Conservation (phyloP, 768 basidiomycete species). For the Gloeopeniophorella convolvens region DNA sequence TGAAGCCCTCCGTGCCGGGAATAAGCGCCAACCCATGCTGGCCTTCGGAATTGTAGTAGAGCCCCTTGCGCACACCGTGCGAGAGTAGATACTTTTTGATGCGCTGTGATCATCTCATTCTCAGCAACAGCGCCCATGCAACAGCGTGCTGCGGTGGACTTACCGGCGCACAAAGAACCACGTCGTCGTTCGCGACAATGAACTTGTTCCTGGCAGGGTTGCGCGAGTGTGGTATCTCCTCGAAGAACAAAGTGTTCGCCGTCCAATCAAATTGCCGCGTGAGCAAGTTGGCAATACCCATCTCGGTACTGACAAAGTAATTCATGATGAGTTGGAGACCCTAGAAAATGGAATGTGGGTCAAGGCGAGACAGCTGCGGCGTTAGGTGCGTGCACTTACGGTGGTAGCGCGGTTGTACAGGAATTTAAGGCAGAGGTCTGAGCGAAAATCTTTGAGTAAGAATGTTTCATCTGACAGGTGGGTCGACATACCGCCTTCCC, state of each 20-base stretch:
- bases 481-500: conserved; percentile 75
- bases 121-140: not conserved
- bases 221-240: conserved; percentile 77
- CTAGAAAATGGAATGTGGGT: conserved; percentile 31
- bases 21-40: conserved; percentile 58
- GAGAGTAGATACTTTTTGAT: conserved; percentile 68
- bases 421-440: conserved; percentile 90
- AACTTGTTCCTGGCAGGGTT: conserved; percentile 63
- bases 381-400: conserved; percentile 34
- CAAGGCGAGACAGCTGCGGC: conserved; percentile 1
- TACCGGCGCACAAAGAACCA: conserved; percentile 70
- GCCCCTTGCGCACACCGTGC: conserved; percentile 63
- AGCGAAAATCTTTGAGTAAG: not conserved
- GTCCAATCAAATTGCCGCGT: conserved; percentile 83
- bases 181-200: conserved; percentile 78
- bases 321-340: conserved; percentile 74
- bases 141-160: conserved; percentile 14
- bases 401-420: conserved; percentile 64
- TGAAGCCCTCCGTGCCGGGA: conserved; percentile 44
- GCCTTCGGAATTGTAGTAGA: conserved; percentile 58
- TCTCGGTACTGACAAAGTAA: conserved; percentile 83
- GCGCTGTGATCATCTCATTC: conserved; percentile 38
- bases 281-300: conserved; percentile 82
- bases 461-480: not conserved
- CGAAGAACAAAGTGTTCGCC: conserved; percentile 83